Evolutionary conservation across 306 rosid genomes (phyloP).

Genomic region (Lotus japonicus): DNA sequence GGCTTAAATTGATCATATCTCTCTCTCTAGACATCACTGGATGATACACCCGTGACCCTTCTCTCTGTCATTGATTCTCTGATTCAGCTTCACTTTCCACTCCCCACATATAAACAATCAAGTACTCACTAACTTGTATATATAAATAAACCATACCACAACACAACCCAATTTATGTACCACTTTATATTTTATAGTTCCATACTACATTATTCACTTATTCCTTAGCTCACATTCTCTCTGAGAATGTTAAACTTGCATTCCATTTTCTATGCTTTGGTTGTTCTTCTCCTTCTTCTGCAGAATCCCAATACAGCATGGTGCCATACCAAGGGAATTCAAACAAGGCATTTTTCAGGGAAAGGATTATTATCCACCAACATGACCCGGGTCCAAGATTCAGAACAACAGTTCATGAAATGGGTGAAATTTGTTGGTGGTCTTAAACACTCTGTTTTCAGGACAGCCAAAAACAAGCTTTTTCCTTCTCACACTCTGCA

Average conservation of each 20-base stretch:
- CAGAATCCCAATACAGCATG: conserved; percentile 30
- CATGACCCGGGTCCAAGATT: conserved; percentile 50
- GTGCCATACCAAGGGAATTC: conserved; percentile 61
- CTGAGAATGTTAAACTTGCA: conserved; percentile 41
- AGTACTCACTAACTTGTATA: neutral
- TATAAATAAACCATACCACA: conserved; percentile 14
- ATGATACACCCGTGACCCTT: conserved; percentile 81
- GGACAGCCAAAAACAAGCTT: conserved; percentile 73
- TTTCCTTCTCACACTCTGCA: conserved; percentile 70
- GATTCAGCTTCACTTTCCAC: conserved; percentile 46
- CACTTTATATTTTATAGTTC: neutral
- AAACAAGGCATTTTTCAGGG: conserved; percentile 33
- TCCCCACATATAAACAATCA: conserved; percentile 21
- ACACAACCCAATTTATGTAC: conserved; percentile 6
- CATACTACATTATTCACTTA: conserved; percentile 13
- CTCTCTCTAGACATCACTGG: conserved; percentile 27
- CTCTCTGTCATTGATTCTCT: conserved; percentile 42
- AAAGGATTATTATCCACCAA: conserved; percentile 19
- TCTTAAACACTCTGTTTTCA: conserved; percentile 73
- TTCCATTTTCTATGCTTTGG: conserved; percentile 22
- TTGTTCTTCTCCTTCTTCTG: conserved; percentile 29
- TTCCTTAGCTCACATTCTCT: conserved; percentile 24
- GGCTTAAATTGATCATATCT: conserved; percentile 31
- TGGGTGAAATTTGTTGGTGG: conserved; percentile 87
- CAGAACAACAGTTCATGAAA: conserved; percentile 85